Evolutionary conservation across 257 asterid genomes (phyloP).

Genomic region (Solanum piurae): DNA sequence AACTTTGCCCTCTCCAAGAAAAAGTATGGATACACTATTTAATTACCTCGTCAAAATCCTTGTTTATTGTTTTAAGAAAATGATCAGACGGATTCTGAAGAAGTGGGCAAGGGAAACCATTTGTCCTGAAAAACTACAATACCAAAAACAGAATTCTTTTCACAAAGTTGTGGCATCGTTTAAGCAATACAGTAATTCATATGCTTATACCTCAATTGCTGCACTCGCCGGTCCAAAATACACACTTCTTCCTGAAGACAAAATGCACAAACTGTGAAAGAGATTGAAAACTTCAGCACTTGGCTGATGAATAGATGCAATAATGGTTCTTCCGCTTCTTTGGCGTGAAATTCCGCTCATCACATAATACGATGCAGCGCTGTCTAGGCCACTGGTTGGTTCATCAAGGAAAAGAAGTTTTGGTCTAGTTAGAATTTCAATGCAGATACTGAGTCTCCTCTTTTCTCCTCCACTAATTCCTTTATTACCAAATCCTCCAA

Average conservation of each 20-base stretch:
- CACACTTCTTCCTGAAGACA: constrained; percentile 11
- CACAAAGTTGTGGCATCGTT: no score
- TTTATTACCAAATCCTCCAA: constrained; percentile 11
- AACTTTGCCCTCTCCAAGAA: background rate
- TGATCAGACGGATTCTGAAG: constrained; percentile 26
- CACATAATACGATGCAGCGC: constrained; percentile 21
- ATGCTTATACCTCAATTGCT: constrained; percentile 6
- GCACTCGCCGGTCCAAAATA: constrained; percentile 18
- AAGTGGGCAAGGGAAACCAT: constrained; percentile 23
- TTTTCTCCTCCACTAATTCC: constrained; percentile 19
- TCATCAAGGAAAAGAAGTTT: constrained; percentile 16
- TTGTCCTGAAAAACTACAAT: constrained; percentile 13
- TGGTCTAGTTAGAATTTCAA: constrained; percentile 9
- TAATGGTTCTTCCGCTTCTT: background rate
- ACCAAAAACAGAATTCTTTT: background rate
- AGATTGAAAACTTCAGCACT: constrained; percentile 12
- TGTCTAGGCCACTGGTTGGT: constrained; percentile 21
- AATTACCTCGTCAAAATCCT: constrained; percentile 19
- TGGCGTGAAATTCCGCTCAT: constrained; percentile 8
- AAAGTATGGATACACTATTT: background rate
- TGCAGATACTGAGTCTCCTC: constrained; percentile 17
- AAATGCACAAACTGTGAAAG: constrained; percentile 3
- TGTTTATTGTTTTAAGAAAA: constrained; percentile 16
- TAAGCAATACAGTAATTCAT: background rate
- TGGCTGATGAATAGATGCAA: constrained; percentile 13